These are phyloP conservation scores for Atalantia buxifolia DNA, from an alignment of 345 rosid genomes.

Conservation along the genomic window DNA sequence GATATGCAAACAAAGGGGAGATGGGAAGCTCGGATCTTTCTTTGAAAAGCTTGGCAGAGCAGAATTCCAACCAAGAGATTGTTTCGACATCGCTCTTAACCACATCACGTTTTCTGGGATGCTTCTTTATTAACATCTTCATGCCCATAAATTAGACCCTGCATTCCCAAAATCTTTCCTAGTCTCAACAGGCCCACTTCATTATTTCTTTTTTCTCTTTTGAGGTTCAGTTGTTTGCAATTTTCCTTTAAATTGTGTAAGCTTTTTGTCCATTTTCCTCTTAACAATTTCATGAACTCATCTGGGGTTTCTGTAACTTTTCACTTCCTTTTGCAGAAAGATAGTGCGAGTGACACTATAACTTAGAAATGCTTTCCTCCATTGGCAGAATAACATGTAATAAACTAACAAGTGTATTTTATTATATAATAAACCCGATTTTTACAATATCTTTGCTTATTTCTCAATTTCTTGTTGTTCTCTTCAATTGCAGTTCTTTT, in stretches of 20 bases:
- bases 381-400: slow-evolving; percentile 1
- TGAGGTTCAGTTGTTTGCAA: background rate
- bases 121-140: background rate
- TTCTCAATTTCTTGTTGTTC: background rate
- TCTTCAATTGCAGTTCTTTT: background rate
- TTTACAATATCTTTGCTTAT: background rate
- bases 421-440: no score
- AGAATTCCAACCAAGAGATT: background rate
- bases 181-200: background rate
- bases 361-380: background rate
- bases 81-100: background rate
- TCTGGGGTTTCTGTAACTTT: no score
- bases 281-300: no score
- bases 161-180: background rate
- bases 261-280: background rate
- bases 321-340: no score
- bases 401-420: background rate
- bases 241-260: background rate
- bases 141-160: background rate
- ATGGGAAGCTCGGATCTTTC: background rate
- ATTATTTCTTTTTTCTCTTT: background rate
- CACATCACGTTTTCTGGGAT: background rate
- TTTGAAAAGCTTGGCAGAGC: background rate
- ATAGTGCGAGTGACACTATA: background rate
- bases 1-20: background rate